Evolutionary conservation across 2,329 filamentous ascomycete species (phyloP).

Genomic region (Aspergillus tubingensis): DNA sequence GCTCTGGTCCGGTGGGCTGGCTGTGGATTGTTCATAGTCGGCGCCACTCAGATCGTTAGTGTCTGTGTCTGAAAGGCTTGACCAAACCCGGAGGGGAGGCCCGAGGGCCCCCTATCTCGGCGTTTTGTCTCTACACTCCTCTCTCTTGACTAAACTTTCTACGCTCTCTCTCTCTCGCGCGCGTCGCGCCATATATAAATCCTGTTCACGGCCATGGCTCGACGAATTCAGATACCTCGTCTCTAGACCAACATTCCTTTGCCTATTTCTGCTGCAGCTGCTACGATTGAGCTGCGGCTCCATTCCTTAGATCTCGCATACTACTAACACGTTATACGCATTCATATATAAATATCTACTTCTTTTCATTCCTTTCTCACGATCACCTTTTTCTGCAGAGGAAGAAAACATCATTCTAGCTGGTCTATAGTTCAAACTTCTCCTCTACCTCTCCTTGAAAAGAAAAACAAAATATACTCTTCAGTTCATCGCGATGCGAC

Average conservation of each 20-base stretch:
- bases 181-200: not conserved
- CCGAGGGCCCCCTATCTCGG: too few species aligned
- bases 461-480: not conserved
- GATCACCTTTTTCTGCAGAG: not conserved
- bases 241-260: not conserved
- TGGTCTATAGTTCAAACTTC: not conserved
- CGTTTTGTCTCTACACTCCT: not conserved
- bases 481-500: conserved; percentile 27
- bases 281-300: not conserved
- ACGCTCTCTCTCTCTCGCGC: not conserved
- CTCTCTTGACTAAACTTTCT: not conserved
- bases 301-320: not conserved
- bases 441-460: conserved; percentile 2
- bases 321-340: not conserved
- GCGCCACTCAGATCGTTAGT: conserved; percentile 18
- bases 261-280: not conserved
- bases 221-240: not conserved
- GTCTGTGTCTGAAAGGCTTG: conserved; percentile 3
- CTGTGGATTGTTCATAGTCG: conserved; percentile 18
- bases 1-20: conserved; percentile 30
- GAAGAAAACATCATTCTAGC: conserved; percentile 19
- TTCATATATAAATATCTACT: not conserved
- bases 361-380: not conserved
- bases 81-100: not conserved
- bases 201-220: not conserved